Base-by-base conservation (phyloP, 2,329 filamentous ascomycete genomes). In the Colletotrichum ledebouriae region DNA sequence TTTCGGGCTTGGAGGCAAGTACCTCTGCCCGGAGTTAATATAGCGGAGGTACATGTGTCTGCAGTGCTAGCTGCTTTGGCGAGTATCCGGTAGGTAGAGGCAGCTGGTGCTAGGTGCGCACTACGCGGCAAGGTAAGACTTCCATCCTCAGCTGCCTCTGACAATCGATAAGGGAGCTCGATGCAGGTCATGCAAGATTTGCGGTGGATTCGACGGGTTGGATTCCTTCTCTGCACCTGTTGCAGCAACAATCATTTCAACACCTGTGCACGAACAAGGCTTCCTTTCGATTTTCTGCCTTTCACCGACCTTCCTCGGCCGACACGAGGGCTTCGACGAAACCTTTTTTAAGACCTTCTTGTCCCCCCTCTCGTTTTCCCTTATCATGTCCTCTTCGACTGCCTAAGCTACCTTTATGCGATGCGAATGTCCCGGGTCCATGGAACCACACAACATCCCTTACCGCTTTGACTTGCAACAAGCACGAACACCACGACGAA, bases 151-250 rank as follows among this genome's bases (percentile, higher is more conserved):
- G 60, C n/a, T 49, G 47, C 53, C 60, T 55, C 34, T 39, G 53
- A 11, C 34, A 69, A 53, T 63, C 63, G 67, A 69, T 67, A 67
- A 62, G 63, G 59, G 47, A 63, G 63, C 44, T 62, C 15, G 46
- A 68, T 65, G 62, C 49, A 69, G 47, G 53, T 49, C 56, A 60
- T 66, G 62, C 66, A 69, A 65, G 62, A 60, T 66, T 59, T 39
- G 11, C 6, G 10, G 62, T 60, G 66, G 61, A 56, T 66, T 60
- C 49, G 50, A 56, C 37, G 41, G 47, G 41, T 46, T 39, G 25
- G 63, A 56, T 59, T 42, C n/a, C 34, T 63, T 42, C 47, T 39
- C 53, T n/a, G 60, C 22, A 33, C 57, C 39, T 62, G 58, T 47
- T 20, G 52, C 34, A 55, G 25, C 15, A 20, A 39, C 13, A 37